phyloP scores from a whole-genome alignment of 1,139 yeast genomes.

The Hansenula lynferdii region DNA sequence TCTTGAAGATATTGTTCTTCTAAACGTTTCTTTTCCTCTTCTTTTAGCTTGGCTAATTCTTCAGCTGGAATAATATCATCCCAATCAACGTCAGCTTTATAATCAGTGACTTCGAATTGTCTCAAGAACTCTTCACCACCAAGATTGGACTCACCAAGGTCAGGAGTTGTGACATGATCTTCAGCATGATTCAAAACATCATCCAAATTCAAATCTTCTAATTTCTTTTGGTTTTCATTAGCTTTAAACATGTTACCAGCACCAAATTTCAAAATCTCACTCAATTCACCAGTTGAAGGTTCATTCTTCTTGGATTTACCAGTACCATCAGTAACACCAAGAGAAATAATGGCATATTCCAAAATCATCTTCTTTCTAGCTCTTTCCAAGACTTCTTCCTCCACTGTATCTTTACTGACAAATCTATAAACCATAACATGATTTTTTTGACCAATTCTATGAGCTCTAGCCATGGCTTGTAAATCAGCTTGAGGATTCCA shows the following conservation, averaged over 20 bases:
- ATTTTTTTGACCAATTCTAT: conserved; percentile 96
- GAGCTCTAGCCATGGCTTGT: conserved; percentile 99
- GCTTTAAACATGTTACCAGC: conserved; percentile 98
- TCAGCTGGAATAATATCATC: conserved; percentile 98
- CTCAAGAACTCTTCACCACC: conserved; percentile 98
- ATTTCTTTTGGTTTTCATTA: conserved; percentile 85
- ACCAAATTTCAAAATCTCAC: conserved; percentile 94
- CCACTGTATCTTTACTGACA: conserved; percentile 96
- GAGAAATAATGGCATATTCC: conserved; percentile 93
- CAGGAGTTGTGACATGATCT: conserved; percentile 95
- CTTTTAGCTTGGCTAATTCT: conserved; percentile 82
- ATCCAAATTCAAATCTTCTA: conserved; percentile 92
- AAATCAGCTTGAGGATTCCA: conserved; percentile 99
- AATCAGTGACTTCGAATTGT: conserved; percentile 98
- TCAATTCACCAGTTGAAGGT: conserved; percentile 79
- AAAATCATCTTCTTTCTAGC: conserved; percentile 97
- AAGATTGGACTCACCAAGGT: conserved; percentile 89
- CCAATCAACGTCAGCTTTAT: conserved; percentile 98
- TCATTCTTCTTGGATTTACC: conserved; percentile 50
- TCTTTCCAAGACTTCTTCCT: conserved; percentile 93
- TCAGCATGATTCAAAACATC: conserved; percentile 97
- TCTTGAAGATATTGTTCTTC: conserved; percentile 87
- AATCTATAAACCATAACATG: conserved; percentile 97
- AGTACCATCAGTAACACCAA: conserved; percentile 77
- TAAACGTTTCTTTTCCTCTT: conserved; percentile 79